Percentiles rank a stretch among this genome's conserved stretches.
Conservation (phyloP, 257 asterid species). For the Ilex asprella region DNA sequence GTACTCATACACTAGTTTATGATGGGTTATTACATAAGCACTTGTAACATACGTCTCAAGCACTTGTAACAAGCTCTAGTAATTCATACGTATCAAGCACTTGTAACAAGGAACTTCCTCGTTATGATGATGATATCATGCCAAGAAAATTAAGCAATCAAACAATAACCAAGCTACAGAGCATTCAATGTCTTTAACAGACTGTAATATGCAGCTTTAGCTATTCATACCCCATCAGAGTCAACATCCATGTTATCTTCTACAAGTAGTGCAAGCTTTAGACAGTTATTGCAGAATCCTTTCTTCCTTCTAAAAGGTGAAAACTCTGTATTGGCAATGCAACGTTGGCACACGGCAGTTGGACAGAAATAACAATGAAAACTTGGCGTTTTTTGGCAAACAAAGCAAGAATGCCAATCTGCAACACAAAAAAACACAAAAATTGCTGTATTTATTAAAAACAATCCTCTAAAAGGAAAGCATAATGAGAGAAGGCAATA, state of each 20-base stretch:
- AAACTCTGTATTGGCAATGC: constrained; percentile 33
- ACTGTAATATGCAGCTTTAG: constrained; percentile 3
- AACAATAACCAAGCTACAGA: constrained; percentile 2
- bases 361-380: constrained; percentile 67
- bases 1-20: background rate
- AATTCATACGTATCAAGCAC: background rate
- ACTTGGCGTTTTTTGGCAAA: constrained; percentile 32
- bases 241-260: constrained; percentile 49
- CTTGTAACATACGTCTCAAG: background rate
- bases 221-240: constrained; percentile 74
- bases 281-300: constrained; percentile 71
- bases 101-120: background rate
- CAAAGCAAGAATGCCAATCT: constrained; percentile 71
- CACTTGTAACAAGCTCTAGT: background rate
- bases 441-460: constrained; percentile 7
- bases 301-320: constrained; percentile 38
- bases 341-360: constrained; percentile 46
- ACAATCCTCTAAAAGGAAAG: constrained; percentile 4
- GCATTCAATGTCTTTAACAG: constrained; percentile 3
- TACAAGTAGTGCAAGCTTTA: constrained; percentile 54
- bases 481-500: background rate
- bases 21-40: background rate
- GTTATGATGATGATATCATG: background rate
- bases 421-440: constrained; percentile 20
- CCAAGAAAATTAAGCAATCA: background rate